phyloP scores from a whole-genome alignment of 2,329 filamentous ascomycete species.

The Aspergillus alliaceus region DNA sequence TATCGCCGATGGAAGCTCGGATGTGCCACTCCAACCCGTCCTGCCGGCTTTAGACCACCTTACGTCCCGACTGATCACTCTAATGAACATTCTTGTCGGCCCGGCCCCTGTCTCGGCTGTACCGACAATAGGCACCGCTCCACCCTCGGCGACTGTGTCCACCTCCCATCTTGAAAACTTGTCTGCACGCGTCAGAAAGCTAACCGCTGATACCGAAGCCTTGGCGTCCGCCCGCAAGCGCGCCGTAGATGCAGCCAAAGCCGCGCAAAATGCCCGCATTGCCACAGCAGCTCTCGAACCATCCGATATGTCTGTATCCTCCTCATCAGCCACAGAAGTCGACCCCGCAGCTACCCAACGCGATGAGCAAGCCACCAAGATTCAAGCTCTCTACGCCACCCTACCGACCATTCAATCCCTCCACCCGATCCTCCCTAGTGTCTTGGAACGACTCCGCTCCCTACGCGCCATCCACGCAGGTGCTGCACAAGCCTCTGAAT shows the following conservation, averaged over 20 bases:
- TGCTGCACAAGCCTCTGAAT: constrained; percentile 77
- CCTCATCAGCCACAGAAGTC: constrained; percentile 55
- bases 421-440: constrained; percentile 76
- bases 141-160: constrained; percentile 30
- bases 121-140: constrained; percentile 19
- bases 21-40: constrained; percentile 62
- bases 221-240: constrained; percentile 45
- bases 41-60: constrained; percentile 79
- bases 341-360: constrained; percentile 42
- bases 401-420: constrained; percentile 85
- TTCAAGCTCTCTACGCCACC: constrained; percentile 87
- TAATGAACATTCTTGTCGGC: constrained; percentile 54
- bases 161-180: constrained; percentile 46
- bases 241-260: constrained; percentile 43
- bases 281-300: constrained; percentile 32
- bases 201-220: constrained; percentile 46
- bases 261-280: constrained; percentile 40
- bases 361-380: constrained; percentile 75
- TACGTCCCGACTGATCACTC: constrained; percentile 74
- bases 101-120: constrained; percentile 31
- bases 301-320: constrained; percentile 26
- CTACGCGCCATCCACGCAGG: constrained; percentile 82
- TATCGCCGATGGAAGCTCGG: constrained; percentile 48
- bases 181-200: constrained; percentile 43
- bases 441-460: constrained; percentile 82